These are phyloP conservation scores for Fusarium goolgardi DNA, from an alignment of 2,329 filamentous ascomycete genomes.

Conservation along the genomic window DNA sequence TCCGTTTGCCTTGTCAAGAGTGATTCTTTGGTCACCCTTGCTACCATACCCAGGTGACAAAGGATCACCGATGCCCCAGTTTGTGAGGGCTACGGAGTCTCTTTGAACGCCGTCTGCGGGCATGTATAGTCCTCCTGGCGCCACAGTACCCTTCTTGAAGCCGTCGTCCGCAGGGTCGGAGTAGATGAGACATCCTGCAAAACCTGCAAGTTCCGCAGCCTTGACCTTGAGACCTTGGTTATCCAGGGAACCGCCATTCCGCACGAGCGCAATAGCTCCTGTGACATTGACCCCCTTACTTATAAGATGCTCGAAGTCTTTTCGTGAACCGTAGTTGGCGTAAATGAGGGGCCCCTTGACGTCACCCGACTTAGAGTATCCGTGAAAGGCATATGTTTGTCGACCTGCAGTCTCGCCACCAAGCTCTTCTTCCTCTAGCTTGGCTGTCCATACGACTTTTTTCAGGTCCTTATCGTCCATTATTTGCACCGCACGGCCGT, in stretches of 20 bases:
- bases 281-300: conserved; percentile 78
- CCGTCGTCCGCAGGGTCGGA: conserved; percentile 90
- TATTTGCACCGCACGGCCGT: conserved; percentile 84
- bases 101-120: conserved; percentile 85
- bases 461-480: conserved; percentile 70
- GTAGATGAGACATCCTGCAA: conserved; percentile 89
- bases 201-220: conserved; percentile 87
- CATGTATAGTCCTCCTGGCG: conserved; percentile 82
- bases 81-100: conserved; percentile 82
- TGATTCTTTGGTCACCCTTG: conserved; percentile 72
- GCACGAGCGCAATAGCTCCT: conserved; percentile 85
- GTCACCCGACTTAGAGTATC: conserved; percentile 86
- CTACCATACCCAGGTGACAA: conserved; percentile 89
- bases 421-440: conserved; percentile 80
- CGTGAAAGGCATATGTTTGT: conserved; percentile 86
- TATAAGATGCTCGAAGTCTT: conserved; percentile 81
- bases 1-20: conserved; percentile 75
- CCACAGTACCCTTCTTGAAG: conserved; percentile 76
- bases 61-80: conserved; percentile 89
- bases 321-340: conserved; percentile 87
- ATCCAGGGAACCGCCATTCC: conserved; percentile 78
- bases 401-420: conserved; percentile 71
- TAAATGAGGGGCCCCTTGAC: conserved; percentile 90
- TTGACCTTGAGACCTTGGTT: conserved; percentile 87
- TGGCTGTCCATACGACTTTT: conserved; percentile 78